These are phyloP conservation scores for Astrothelium subdiscretum DNA, from an alignment of 495 filamentous ascomycete genomes.

Conservation along the genomic window DNA sequence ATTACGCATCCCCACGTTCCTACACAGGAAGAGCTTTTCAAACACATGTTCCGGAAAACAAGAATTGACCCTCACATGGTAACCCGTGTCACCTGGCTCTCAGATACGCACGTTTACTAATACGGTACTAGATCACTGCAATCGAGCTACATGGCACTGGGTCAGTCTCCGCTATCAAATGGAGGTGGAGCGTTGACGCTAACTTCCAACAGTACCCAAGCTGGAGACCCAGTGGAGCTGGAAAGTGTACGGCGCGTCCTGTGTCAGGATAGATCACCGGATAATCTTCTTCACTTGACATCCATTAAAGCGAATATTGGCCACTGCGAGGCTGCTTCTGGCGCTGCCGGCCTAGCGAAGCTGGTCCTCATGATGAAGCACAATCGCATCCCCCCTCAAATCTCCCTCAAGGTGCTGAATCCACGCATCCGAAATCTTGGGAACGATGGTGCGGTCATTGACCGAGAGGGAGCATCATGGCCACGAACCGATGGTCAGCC, in stretches of 20 bases:
- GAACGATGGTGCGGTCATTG: constrained; percentile 1
- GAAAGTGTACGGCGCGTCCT: constrained; percentile 18
- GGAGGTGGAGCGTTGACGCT: neutral
- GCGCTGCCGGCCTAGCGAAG: constrained; percentile 26
- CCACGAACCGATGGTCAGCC: neutral
- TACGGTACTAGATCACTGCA: neutral
- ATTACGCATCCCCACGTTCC: constrained; percentile 5
- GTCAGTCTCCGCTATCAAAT: neutral
- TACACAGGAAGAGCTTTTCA: constrained; percentile 5
- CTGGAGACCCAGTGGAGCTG: constrained; percentile 28
- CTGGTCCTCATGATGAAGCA: constrained; percentile 28
- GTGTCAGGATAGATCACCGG: constrained; percentile 7
- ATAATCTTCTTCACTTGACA: constrained; percentile 17
- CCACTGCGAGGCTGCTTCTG: constrained; percentile 26
- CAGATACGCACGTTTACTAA: neutral
- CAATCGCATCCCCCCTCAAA: constrained; percentile 28
- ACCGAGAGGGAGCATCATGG: neutral
- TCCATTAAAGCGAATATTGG: constrained; percentile 27
- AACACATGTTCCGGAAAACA: constrained; percentile 6
- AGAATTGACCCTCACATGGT: constrained; percentile 3
- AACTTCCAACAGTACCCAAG: constrained; percentile 23
- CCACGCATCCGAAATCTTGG: constrained; percentile 1
- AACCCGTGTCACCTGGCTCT: neutral
- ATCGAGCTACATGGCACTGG: constrained; percentile 2
- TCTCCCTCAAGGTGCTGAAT: constrained; percentile 23